Base-by-base conservation (phyloP, 202 grass and related monocot genomes). In the Dendrocalamus latiflorus region DNA sequence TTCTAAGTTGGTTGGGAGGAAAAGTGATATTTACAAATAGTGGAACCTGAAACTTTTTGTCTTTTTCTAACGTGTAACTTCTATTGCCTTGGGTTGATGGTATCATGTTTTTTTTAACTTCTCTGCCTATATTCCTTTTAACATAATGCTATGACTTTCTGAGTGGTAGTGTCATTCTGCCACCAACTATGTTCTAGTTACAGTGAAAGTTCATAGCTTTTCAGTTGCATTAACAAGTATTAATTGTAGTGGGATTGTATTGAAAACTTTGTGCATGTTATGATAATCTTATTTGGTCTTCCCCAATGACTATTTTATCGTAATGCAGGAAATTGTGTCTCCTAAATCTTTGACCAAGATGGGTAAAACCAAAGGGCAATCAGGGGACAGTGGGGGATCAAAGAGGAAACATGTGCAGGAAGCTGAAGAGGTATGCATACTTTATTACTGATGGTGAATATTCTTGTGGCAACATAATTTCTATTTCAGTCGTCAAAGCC, bases 331-430 rank as follows among this genome's bases (percentile, higher is more conserved):
- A 83, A 87, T 86, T 20, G 20, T 85, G 12, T 78, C 84, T 33
- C 82, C 77, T 22, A 89, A 89, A 72, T 66, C 36, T 55, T 58
- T 18, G 75, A 69, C 43, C 36, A 89, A 86, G 81, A 53, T 17
- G 1, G 55, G 76, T 38, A 97, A 89, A 88, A 81, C 71, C 53
- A 89, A 88, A 79, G 79, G 55, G 18, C 84, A 84, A 55, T 18
- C 79, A 57, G 82, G 76, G 11, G 75, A 89, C 24, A 84, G 78
- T 45, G 74, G 77, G 53, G 81, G 44, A 20, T 87, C 86, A 44
- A 92, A 92, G 88, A 94, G 88, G 53, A 97, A 92, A 64, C 47
- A 56, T 47, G 47, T 26, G 6, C 87, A 83, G 16, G 85, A 87
- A 80, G 86, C 63, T 47, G 78, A 90, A 81, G 85, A 91, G 69